These are phyloP conservation scores for Pyrus hybrid DNA, from an alignment of 331 rosid species.

Conservation along the genomic window DNA sequence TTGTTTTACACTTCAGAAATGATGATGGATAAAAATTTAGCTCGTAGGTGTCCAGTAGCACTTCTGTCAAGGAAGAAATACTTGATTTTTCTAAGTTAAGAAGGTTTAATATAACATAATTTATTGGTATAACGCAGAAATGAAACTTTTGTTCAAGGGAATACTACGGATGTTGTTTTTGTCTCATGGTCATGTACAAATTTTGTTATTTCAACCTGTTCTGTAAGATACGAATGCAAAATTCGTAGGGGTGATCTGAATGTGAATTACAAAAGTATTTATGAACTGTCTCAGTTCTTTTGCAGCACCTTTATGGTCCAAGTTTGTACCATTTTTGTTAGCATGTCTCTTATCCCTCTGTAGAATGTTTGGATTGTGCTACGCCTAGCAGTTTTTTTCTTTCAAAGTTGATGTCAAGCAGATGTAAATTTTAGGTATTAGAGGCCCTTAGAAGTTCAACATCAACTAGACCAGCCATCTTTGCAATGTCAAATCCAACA, in stretches of 20 bases:
- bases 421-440: constrained; percentile 48
- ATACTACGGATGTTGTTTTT: no score
- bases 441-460: constrained; percentile 93
- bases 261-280: neutral
- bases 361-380: neutral
- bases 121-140: neutral
- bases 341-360: neutral
- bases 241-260: neutral
- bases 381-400: neutral
- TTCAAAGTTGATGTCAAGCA: constrained; percentile 17
- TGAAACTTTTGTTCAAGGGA: neutral
- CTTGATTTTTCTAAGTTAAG: neutral
- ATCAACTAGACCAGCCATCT: constrained; percentile 92
- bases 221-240: neutral
- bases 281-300: neutral
- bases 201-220: neutral
- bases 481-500: constrained; percentile 99
- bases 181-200: neutral
- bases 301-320: neutral
- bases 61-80: neutral
- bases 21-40: neutral
- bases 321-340: neutral
- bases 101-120: neutral
- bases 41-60: neutral
- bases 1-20: neutral